Evolutionary conservation across 768 basidiomycete species (phyloP).

Genomic region (Mycena vitilis): DNA sequence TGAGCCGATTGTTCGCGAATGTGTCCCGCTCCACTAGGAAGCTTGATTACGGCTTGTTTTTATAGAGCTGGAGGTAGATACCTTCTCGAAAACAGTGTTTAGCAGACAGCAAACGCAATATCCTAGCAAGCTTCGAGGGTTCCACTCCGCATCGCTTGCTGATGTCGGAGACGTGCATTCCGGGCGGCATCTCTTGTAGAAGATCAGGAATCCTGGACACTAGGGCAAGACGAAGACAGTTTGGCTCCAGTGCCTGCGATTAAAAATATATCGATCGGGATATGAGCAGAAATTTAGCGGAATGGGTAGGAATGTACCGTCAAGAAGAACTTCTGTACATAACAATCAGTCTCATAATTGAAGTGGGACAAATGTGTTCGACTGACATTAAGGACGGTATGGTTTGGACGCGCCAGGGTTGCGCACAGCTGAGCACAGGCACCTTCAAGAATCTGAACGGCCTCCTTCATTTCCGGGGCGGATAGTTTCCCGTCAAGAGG

Average conservation of each 20-base stretch:
- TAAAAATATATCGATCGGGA: neutral
- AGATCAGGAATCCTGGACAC: constrained; percentile 40
- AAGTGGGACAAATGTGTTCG: neutral
- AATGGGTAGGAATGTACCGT: constrained; percentile 10
- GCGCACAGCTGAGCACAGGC: constrained; percentile 44
- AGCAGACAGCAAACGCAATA: constrained; percentile 42
- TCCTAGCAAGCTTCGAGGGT: constrained; percentile 41
- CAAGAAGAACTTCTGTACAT: constrained; percentile 23
- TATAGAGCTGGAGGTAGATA: constrained; percentile 10
- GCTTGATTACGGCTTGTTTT: neutral
- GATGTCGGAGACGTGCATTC: constrained; percentile 41
- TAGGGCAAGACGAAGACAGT: constrained; percentile 30
- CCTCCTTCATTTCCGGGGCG: constrained; percentile 36
- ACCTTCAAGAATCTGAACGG: constrained; percentile 43
- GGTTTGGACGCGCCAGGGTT: constrained; percentile 40
- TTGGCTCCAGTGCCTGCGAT: constrained; percentile 30
- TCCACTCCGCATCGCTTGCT: constrained; percentile 35
- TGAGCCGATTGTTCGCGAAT: constrained; percentile 44
- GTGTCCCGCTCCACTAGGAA: constrained; percentile 37
- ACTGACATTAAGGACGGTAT: constrained; percentile 41
- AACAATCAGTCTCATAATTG: constrained; percentile 1
- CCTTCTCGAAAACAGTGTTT: constrained; percentile 46
- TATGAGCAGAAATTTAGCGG: neutral
- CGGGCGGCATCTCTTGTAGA: constrained; percentile 39
- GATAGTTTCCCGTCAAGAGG: constrained; percentile 38